Evolutionary conservation across 805 yeast species (phyloP), one percentile per base, ranked within the genome.

Genomic region (Monosporozyma servazzii): DNA sequence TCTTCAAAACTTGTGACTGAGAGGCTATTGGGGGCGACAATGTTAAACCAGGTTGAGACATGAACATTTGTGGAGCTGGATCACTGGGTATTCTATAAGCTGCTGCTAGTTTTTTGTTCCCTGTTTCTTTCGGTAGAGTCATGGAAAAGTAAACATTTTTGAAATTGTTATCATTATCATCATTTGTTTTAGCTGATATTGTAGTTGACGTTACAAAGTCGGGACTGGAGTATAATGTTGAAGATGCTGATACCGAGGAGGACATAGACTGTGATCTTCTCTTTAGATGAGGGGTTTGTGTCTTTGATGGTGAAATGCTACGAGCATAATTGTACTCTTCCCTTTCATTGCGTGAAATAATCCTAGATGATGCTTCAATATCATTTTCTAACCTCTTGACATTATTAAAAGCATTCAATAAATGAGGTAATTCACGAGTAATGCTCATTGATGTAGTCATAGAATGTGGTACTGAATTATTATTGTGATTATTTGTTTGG

Each of bases 331-430:
- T 29, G 5, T 27, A 45, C n/a, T 45, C 39, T 18, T 29, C 30
- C 23, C 18, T 37, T 6, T 37, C 41, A 37, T 8, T 8, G 3
- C 23, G 41, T 37, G 17, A 23, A 10, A 44, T 30, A 3, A 44
- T 18, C 23, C 29, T 65, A n/a, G 41, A n/a, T 48, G 58, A 61
- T 13, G 74, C 56, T 51, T 81, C 87, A 55, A 77, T 76, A 8
- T 37, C 41, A 37, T 37, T 37, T 51, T 80, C 84, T 15, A 80
- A 67, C 37, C 73, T 76, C 55, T 74, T 79, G 2, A 84, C 85
- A 53, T 80, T 78, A 61, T 79, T 76, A 60, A 84, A 84, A 17
- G 88, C 89, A 21, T 78, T 72, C 75, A 84, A 71, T 59, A 84
- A 65, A 53, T 75, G 76, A 0, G 91, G 91, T 54, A 84, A 63